Evolutionary conservation across 257 asterid species (phyloP), one percentile per base, ranked within the genome.

Genomic region (Echium plantagineum): DNA sequence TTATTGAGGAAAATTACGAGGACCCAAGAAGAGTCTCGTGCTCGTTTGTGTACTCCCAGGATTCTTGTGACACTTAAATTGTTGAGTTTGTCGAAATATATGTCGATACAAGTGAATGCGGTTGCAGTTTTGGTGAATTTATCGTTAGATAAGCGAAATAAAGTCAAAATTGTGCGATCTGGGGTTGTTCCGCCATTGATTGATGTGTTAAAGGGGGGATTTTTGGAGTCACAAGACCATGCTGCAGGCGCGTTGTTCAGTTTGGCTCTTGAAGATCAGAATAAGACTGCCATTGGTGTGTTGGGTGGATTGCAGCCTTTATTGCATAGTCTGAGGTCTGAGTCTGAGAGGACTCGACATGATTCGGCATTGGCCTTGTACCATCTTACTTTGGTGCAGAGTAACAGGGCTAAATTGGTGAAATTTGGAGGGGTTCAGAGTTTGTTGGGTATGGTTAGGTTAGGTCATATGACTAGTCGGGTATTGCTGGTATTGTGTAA

Each of bases 191-290:
- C 94, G 1, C 83, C 87, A 9, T 20, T 93, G 57, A 84, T 93
- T 68, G 90, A 86, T 66, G 90, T 83, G 46, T 65, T 93, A 4
- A 71, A 74, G 22, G 77, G 79, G 17, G 97, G 97, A 24, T 72
- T 64, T 63, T 64, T 74, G 0, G 99, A 93, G 18, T 72, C 97
- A 52, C 94, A 71, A 70, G 99, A 93, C 63, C 97, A 93, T n/a
- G 97, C 94, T 0, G 99, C 95, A 6, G 96, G 97, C 1, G 97
- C 84, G 6, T 75, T 93, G 64, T 93, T 93, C 75, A 89, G 99
- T 57, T 63, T 93, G 55, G 91, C 99, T 0, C 85, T 89, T 5
- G 96, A 93, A 52, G 86, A 84, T 63, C 87, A 81, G 71, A 93
- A 89, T 75, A 89, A 84, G 70, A 86, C 91, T 0, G 99, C 99